phyloP scores from a whole-genome alignment of 805 yeast genomes.

The Suhomyces xylopsoci region DNA sequence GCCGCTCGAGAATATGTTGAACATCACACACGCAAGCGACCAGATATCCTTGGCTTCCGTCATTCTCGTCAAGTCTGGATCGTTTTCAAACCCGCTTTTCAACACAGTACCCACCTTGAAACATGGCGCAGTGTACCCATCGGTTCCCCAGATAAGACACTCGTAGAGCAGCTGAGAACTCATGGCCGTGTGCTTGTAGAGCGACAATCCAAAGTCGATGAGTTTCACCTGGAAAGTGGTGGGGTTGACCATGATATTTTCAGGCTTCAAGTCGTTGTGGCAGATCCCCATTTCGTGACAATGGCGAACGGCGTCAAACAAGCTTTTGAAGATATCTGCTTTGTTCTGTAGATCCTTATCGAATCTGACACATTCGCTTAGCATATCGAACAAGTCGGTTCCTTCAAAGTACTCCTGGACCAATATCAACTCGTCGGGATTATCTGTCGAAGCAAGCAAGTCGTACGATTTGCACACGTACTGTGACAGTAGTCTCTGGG shows the following conservation, averaged over 20 bases:
- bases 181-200: background rate
- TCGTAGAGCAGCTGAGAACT: background rate
- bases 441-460: background rate
- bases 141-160: conserved; percentile 3
- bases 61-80: background rate
- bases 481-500: background rate
- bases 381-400: conserved; percentile 4
- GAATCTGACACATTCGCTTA: background rate
- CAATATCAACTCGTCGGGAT: background rate
- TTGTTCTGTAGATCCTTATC: background rate
- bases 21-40: conserved; percentile 3
- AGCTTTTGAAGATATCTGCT: background rate
- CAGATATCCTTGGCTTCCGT: conserved; percentile 6
- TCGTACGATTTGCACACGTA: conserved; percentile 4
- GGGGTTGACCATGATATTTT: conserved; percentile 5
- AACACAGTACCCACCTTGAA: background rate
- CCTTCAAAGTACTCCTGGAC: conserved; percentile 7
- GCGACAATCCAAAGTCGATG: conserved; percentile 7
- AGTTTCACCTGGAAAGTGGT: conserved; percentile 2
- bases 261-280: conserved; percentile 8
- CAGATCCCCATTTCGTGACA: conserved; percentile 4
- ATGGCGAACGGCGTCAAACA: conserved; percentile 5
- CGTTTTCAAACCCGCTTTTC: background rate
- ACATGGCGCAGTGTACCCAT: conserved; percentile 5
- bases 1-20: conserved; percentile 4